phyloP scores from a whole-genome alignment of 1,284 basidiomycete genomes.

The Cutaneotrichosporon sp. region DNA sequence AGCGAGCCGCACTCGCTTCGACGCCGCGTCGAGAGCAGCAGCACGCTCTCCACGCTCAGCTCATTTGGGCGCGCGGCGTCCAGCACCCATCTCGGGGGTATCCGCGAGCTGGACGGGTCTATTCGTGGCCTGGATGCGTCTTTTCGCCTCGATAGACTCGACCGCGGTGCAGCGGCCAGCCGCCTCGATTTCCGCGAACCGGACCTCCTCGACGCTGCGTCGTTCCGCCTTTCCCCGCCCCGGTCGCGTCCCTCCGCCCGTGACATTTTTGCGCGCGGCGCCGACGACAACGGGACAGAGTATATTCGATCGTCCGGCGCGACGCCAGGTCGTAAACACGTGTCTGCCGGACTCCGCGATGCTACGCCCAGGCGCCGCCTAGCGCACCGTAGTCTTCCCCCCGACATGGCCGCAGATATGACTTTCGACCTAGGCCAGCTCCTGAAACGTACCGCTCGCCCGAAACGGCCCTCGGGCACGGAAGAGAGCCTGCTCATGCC shows the following conservation, averaged over 20 bases:
- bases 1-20: not conserved
- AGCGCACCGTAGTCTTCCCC: too few relatives aligned
- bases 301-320: not conserved
- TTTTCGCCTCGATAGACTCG: not conserved
- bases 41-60: not conserved
- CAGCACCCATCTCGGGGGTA: too few relatives aligned
- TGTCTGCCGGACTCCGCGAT: not conserved
- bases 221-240: slow-evolving; percentile 17
- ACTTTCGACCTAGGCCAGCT: slow-evolving; percentile 36
- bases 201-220: slow-evolving; percentile 11
- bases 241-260: not conserved
- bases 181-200: not conserved
- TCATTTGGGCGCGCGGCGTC: not conserved
- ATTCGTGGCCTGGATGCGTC: not conserved
- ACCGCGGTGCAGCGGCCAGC: not conserved
- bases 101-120: not conserved
- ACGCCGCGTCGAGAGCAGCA: not conserved
- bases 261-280: not conserved
- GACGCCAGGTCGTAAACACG: not conserved
- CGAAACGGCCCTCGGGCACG: slow-evolving; percentile 30
- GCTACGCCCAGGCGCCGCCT: too few relatives aligned
- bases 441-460: slow-evolving; percentile 25
- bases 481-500: slow-evolving; percentile 36
- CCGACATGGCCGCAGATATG: slow-evolving; percentile 16
- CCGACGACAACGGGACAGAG: not conserved